These are phyloP conservation scores for Kodamaea arcana DNA, from an alignment of 1,139 yeast genomes.

Conservation along the genomic window DNA sequence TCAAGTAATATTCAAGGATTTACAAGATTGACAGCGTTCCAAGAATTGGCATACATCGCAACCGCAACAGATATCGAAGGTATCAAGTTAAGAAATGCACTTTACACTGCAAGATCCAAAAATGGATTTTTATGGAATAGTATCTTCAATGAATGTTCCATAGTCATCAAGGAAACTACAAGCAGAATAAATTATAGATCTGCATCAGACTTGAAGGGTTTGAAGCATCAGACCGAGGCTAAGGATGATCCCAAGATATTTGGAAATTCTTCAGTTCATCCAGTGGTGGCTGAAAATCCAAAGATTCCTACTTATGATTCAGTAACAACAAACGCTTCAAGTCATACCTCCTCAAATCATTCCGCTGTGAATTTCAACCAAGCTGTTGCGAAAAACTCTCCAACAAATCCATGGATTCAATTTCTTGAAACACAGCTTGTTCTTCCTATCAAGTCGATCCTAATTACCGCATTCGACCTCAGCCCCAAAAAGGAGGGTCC, in stretches of 20 bases:
- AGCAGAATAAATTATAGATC: slow-evolving; percentile 38
- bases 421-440: slow-evolving; percentile 12
- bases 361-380: too few species aligned
- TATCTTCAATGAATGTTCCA: slow-evolving; percentile 56
- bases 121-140: slow-evolving; percentile 50
- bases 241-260: slow-evolving; percentile 25
- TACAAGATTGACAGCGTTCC: slow-evolving; percentile 66
- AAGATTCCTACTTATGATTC: background rate
- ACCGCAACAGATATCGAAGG: slow-evolving; percentile 44
- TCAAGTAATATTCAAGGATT: slow-evolving; percentile 48
- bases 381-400: background rate
- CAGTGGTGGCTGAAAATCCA: background rate
- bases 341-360: too few species aligned
- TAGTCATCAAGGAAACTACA: slow-evolving; percentile 46
- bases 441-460: slow-evolving; percentile 12
- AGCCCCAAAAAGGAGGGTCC: slow-evolving; percentile 1
- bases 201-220: slow-evolving; percentile 27
- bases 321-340: too few species aligned
- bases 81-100: slow-evolving; percentile 44
- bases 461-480: slow-evolving; percentile 1
- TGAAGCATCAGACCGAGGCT: slow-evolving; percentile 17
- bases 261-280: slow-evolving; percentile 24
- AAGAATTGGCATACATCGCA: slow-evolving; percentile 63
- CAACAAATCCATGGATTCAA: slow-evolving; percentile 7
- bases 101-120: slow-evolving; percentile 49